These are phyloP conservation scores for Allantophomopsis cytisporea DNA, from an alignment of 2,329 filamentous ascomycete genomes.

Conservation along the genomic window DNA sequence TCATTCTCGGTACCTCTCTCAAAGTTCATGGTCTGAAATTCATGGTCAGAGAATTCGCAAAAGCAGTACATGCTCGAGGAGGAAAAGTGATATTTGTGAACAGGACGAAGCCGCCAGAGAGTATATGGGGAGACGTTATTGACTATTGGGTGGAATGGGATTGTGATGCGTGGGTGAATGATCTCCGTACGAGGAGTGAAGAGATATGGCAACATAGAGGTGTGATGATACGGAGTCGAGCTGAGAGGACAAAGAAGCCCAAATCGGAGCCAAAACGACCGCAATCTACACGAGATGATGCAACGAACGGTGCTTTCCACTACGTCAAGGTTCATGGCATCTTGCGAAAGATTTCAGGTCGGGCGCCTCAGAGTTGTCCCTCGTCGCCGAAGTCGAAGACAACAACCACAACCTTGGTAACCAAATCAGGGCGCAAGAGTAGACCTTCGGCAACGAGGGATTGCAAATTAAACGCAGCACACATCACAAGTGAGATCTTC, in stretches of 20 bases:
- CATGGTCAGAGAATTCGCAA: constrained; percentile 58
- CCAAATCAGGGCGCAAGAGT: constrained; percentile 1
- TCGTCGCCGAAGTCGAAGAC: neutral
- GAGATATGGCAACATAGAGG: constrained; percentile 18
- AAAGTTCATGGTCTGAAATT: constrained; percentile 59
- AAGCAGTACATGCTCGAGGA: constrained; percentile 49
- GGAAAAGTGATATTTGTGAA: constrained; percentile 64
- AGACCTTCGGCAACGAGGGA: constrained; percentile 13
- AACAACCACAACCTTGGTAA: neutral
- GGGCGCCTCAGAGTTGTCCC: too few relatives aligned
- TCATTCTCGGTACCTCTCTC: constrained; percentile 59
- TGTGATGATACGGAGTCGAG: neutral
- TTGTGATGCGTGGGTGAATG: constrained; percentile 58
- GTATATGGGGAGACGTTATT: constrained; percentile 58
- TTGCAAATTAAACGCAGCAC: constrained; percentile 15
- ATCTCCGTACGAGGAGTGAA: constrained; percentile 26
- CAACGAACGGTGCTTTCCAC: constrained; percentile 1
- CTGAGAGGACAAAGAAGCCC: neutral
- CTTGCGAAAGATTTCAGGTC: neutral
- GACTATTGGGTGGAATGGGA: constrained; percentile 68
- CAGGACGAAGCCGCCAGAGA: constrained; percentile 57
- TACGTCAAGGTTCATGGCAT: neutral
- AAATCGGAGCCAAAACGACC: neutral
- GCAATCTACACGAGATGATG: neutral
- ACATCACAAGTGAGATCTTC: constrained; percentile 16